Evolutionary conservation across 2,329 filamentous ascomycete species (phyloP), one percentile per base, ranked within the genome.

Genomic region (Cercospora sojina): DNA sequence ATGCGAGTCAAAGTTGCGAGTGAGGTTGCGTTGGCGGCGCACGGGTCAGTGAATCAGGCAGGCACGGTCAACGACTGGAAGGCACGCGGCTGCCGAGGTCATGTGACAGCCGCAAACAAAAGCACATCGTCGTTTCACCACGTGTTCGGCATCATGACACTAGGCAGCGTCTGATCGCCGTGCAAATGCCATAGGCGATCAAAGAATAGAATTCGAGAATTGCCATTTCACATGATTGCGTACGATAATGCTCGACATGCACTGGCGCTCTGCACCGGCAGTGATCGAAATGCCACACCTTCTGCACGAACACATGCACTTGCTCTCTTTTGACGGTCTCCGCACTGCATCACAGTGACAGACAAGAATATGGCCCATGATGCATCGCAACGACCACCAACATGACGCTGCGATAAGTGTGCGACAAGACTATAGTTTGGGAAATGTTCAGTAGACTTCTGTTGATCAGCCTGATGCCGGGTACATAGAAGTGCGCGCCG

Each of bases 1-100:
- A 35, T 38, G 29, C 23, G 60, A 38, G 20, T 62, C 59, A 51
- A 57, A 63, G 60, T 32, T 56, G 60, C 49, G 60, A 63, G 60
- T 63, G 49, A 62, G 31, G 59, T 61, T 59, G 57, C 29, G 53
- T 60, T 60, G 58, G 41, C 32, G 58, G 41, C 32, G 35, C 35
- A 29, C 58, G 35, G 58, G 23, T 47, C 58, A 43, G 25, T 41
- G 20, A 47, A 47, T 60, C 32, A 60, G 58, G 58, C 58, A 60
- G 58, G 58, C 58, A 60, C 58, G 58, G 47, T 51, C 47, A 51
- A 51, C 47, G 47, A 51, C 47, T 51, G 47, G 47, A 51, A 27
- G 23, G 47, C 47, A 51, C 47, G 23, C 20, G 23, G 47, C 47
- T 51, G 47, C 47, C 47, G 23, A 51, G 47, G 18, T 57, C 53